phyloP scores from a whole-genome alignment of 1,284 basidiomycete species.

The Phylloboletellus chloephorus region DNA sequence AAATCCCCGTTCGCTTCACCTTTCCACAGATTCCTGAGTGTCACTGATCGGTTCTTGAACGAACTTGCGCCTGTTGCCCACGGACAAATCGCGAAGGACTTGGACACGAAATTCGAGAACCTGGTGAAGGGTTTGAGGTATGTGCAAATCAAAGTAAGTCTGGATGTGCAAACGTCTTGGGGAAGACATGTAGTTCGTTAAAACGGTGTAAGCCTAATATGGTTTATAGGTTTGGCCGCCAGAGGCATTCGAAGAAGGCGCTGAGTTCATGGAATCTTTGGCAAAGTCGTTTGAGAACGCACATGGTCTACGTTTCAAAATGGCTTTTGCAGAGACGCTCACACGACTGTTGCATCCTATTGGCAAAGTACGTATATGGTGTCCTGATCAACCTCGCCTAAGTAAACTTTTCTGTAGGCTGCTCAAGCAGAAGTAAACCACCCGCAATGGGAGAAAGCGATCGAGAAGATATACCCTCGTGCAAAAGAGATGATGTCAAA shows the following conservation, averaged over 20 bases:
- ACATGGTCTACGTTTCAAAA: slow-evolving; percentile 82
- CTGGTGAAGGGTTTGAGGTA: slow-evolving; percentile 74
- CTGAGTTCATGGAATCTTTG: slow-evolving; percentile 84
- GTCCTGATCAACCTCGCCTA: background rate
- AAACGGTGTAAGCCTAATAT: background rate
- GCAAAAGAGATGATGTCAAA: slow-evolving; percentile 86
- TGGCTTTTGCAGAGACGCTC: slow-evolving; percentile 82
- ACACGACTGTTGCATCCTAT: slow-evolving; percentile 82
- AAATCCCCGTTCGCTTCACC: background rate
- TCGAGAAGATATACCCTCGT: slow-evolving; percentile 80
- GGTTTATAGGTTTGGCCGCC: slow-evolving; percentile 79
- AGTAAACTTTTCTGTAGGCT: slow-evolving; percentile 44
- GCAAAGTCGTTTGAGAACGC: slow-evolving; percentile 81
- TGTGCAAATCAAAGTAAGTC: slow-evolving; percentile 70
- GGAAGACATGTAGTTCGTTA: background rate
- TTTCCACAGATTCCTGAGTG: slow-evolving; percentile 67
- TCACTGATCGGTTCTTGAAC: slow-evolving; percentile 79
- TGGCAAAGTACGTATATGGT: slow-evolving; percentile 57
- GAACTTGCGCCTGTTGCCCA: slow-evolving; percentile 73
- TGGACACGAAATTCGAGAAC: slow-evolving; percentile 77
- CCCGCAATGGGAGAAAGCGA: slow-evolving; percentile 89
- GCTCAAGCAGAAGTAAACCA: slow-evolving; percentile 96
- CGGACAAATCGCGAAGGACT: slow-evolving; percentile 72
- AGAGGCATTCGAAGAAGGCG: slow-evolving; percentile 89
- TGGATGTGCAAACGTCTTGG: slow-evolving; percentile 2